Conservation (phyloP, 2,329 filamentous ascomycete species). For the Calonectria hongkongensis region DNA sequence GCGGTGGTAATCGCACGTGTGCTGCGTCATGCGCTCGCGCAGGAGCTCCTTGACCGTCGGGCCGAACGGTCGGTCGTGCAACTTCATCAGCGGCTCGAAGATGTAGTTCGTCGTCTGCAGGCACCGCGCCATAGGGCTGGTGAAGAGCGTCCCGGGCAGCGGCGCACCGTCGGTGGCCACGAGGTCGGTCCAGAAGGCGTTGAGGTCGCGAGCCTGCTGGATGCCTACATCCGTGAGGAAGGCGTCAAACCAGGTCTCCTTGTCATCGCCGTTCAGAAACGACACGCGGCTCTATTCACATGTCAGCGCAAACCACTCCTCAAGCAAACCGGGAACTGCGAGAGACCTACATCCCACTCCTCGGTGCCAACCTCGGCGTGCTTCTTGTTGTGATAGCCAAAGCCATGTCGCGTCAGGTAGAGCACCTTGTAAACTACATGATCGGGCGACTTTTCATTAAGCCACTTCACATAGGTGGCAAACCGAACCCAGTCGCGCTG, state of each 20-base stretch:
- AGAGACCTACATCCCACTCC: constrained; percentile 70
- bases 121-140: constrained; percentile 75
- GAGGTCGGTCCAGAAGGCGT: constrained; percentile 70
- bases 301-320: constrained; percentile 9
- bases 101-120: constrained; percentile 73
- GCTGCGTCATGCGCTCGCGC: constrained; percentile 75
- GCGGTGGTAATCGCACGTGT: constrained; percentile 77
- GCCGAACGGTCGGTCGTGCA: constrained; percentile 63
- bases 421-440: constrained; percentile 73
- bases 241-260: constrained; percentile 64
- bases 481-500: constrained; percentile 73
- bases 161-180: constrained; percentile 68
- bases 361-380: constrained; percentile 74
- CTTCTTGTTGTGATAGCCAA: constrained; percentile 70
- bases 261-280: constrained; percentile 62
- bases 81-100: constrained; percentile 64
- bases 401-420: constrained; percentile 74
- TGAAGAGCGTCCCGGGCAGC: constrained; percentile 72
- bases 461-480: constrained; percentile 64
- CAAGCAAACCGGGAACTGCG: no score
- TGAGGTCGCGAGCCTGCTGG: constrained; percentile 71
- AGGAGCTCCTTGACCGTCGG: constrained; percentile 75
- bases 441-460: constrained; percentile 65
- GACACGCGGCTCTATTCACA: constrained; percentile 59
- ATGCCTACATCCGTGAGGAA: constrained; percentile 72